These are phyloP conservation scores for Coprinopsis strossmayeri DNA, from an alignment of 768 basidiomycete species.

Conservation along the genomic window DNA sequence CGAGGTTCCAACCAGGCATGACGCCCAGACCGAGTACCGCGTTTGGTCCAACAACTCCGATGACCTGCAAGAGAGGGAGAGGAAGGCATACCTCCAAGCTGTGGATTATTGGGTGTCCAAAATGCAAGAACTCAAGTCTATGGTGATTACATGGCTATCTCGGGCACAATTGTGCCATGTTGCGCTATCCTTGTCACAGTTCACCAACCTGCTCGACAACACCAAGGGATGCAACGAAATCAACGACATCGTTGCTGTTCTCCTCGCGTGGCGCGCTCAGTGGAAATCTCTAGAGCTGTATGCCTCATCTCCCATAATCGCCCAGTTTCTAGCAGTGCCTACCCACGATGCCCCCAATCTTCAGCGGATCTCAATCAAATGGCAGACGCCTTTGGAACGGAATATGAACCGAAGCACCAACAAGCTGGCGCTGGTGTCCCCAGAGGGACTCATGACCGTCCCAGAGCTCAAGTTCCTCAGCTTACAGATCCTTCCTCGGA, in stretches of 20 bases:
- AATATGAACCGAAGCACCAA: not conserved
- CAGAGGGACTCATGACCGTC: constrained; percentile 1
- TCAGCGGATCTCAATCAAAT: constrained; percentile 4
- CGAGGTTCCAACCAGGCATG: not conserved
- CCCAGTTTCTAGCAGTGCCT: not conserved
- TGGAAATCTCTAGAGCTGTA: constrained; percentile 6
- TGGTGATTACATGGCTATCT: not conserved
- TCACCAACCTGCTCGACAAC: constrained; percentile 3
- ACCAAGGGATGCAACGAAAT: not conserved
- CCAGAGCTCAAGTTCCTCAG: constrained; percentile 5
- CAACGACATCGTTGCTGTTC: not conserved
- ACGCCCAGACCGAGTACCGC: not conserved
- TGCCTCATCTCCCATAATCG: constrained; percentile 2
- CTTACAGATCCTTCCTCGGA: constrained; percentile 4
- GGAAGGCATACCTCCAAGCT: not conserved
- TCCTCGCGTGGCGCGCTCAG: not conserved
- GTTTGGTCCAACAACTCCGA: not conserved
- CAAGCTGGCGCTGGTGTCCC: not conserved
- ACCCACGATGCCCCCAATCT: not conserved
- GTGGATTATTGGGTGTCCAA: constrained; percentile 2
- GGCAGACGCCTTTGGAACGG: not conserved
- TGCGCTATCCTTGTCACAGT: constrained; percentile 3
- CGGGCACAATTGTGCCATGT: constrained; percentile 4
- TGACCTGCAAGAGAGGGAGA: not conserved
- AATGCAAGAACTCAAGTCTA: not conserved